Evolutionary conservation across 2,329 filamentous ascomycete species (phyloP), one percentile per base, ranked within the genome.

Genomic region (Colletotrichum somersetense): DNA sequence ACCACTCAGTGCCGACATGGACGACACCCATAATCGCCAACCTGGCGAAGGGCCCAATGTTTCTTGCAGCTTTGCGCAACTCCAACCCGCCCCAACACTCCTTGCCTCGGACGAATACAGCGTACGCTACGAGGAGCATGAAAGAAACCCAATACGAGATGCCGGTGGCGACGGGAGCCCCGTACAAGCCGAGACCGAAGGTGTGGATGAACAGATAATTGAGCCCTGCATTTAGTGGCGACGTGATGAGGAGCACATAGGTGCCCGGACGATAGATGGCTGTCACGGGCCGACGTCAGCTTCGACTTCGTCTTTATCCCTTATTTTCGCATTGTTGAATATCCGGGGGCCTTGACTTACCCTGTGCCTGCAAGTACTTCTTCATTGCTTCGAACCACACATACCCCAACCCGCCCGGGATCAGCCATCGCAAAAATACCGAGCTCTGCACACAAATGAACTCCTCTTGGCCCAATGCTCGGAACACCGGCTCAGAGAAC

Each of bases 1-100:
- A 97, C 94, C 94, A 97, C 81, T 97, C 95, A 0, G 94, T 96
- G 4, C 93, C 95, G 6, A 97, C 93, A 74, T 97, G 94, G 4
- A 97, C 83, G 53, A 97, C 86, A 0, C 94, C 95, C 0, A 97
- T 84, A 18, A 92, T 81, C 0, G 94, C 93, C 4, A 97, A 89
- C 12, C 90, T 89, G 1, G 92, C 87, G 79, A 97, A 97, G 0
- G 90, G 90, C 20, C 88, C 82, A 20, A 93, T 85, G 76, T 95
- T 92, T 1, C 87, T 84, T n/a, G 93, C 78, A 2, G 91, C 92
- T 59, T 86, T 87, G 5, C 86, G 85, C 8, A 89, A 89, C 80
- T 91, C 79, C 1, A 87, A 91, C 0, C 94, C 94, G 57, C 92
- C 92, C 94, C 94, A 97, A 80, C 93, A 95, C 75, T 92, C 89